phyloP scores from a whole-genome alignment of 306 rosid species.

The Amphicarpaea edgeworthii region DNA sequence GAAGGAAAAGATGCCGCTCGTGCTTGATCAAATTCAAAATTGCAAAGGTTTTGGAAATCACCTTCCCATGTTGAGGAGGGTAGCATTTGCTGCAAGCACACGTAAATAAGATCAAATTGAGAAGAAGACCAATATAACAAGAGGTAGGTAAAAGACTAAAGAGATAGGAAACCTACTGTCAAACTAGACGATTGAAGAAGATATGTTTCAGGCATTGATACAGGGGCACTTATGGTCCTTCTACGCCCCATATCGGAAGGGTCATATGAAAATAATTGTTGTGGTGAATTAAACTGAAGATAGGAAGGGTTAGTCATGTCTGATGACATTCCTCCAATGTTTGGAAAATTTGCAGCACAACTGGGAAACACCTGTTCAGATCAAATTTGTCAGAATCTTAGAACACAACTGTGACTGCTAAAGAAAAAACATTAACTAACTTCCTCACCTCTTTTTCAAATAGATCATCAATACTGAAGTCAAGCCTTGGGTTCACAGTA shows the following conservation, averaged over 20 bases:
- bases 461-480: conserved; percentile 73
- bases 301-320: conserved; percentile 58
- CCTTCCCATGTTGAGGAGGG: conserved; percentile 69
- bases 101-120: conserved; percentile 3
- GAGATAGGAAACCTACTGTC: conserved; percentile 51
- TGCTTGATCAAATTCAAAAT: conserved; percentile 64
- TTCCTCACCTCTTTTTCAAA: conserved; percentile 76
- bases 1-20: conserved; percentile 54
- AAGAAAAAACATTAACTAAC: background rate
- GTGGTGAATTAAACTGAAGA: conserved; percentile 64
- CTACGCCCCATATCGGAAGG: conserved; percentile 59
- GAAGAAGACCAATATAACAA: conserved; percentile 20
- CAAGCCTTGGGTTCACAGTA: conserved; percentile 78
- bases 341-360: conserved; percentile 56
- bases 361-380: conserved; percentile 64
- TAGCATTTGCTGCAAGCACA: conserved; percentile 56
- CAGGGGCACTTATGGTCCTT: conserved; percentile 70
- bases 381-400: conserved; percentile 29
- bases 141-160: background rate
- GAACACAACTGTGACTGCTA: background rate
- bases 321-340: conserved; percentile 67
- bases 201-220: conserved; percentile 69
- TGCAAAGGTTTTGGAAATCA: conserved; percentile 60
- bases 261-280: conserved; percentile 60
- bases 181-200: conserved; percentile 66